Conservation (phyloP, 768 basidiomycete species). For the Tremella mesenterica region DNA sequence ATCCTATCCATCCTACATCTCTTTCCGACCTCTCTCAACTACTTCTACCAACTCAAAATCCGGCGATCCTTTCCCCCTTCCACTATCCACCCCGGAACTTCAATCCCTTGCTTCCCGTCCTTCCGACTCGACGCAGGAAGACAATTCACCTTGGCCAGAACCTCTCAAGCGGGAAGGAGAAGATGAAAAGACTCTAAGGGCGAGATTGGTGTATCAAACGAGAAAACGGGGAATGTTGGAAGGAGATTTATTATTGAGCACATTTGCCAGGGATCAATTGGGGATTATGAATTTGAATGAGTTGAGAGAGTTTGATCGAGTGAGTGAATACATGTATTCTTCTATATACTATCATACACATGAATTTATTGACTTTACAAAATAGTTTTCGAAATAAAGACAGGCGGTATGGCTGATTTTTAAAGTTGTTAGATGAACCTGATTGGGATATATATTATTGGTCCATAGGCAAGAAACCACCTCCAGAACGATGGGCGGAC, state of each 20-base stretch:
- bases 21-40: too few relatives aligned
- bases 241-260: conserved; percentile 81
- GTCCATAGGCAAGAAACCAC: conserved; percentile 70
- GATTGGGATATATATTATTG: conserved; percentile 84
- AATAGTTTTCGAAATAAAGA: background rate
- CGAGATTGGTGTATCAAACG: conserved; percentile 84
- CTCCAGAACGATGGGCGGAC: conserved; percentile 41
- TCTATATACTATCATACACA: too few relatives aligned
- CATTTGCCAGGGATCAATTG: conserved; percentile 80
- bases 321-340: too few relatives aligned
- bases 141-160: conserved; percentile 44
- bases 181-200: conserved; percentile 58
- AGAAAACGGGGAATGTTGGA: conserved; percentile 92
- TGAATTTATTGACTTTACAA: too few relatives aligned
- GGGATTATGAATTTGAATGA: conserved; percentile 58
- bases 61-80: conserved; percentile 44
- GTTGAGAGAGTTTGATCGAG: conserved; percentile 83
- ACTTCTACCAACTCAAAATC: too few relatives aligned
- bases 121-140: conserved; percentile 8
- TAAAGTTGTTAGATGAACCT: conserved; percentile 28
- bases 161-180: conserved; percentile 70
- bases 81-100: conserved; percentile 34
- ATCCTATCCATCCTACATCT: too few relatives aligned
- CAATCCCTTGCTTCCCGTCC: conserved; percentile 13
- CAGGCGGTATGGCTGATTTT: too few relatives aligned